Conservation (phyloP, 176 grass and related monocot species). For the Bromus sterilis region DNA sequence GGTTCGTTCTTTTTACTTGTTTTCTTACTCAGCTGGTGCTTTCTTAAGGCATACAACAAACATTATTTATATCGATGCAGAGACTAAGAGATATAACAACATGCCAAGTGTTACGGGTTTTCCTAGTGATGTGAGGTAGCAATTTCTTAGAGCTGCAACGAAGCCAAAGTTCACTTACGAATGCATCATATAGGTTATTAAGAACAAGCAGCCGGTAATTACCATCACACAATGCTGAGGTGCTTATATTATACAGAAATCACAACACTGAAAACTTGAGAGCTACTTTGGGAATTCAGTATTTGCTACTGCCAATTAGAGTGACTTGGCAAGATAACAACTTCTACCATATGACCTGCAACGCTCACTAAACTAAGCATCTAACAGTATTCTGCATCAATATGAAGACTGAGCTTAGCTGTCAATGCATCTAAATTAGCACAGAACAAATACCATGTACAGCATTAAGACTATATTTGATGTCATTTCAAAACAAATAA, state of each 20-base stretch:
- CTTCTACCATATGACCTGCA: neutral
- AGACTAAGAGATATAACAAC: neutral
- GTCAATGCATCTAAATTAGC: neutral
- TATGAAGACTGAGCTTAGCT: neutral
- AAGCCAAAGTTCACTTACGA: neutral
- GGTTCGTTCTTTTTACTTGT: neutral
- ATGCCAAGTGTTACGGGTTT: neutral
- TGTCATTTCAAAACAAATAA: too few relatives aligned
- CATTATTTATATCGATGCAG: conserved; percentile 4
- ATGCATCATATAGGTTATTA: neutral
- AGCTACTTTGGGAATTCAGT: neutral
- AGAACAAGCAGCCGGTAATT: neutral
- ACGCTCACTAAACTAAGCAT: neutral
- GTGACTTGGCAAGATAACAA: neutral
- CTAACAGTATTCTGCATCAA: neutral
- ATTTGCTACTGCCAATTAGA: neutral
- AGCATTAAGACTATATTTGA: too few relatives aligned
- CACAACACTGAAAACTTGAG: neutral
- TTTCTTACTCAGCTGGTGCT: neutral
- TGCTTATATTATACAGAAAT: neutral
- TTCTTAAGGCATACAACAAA: conserved; percentile 1
- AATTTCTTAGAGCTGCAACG: conserved; percentile 8
- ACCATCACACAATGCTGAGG: neutral
- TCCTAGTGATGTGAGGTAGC: neutral
- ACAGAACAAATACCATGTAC: too few relatives aligned